Evolutionary conservation across 441 rosid species (phyloP).

Genomic region (Adansonia grandidieri): DNA sequence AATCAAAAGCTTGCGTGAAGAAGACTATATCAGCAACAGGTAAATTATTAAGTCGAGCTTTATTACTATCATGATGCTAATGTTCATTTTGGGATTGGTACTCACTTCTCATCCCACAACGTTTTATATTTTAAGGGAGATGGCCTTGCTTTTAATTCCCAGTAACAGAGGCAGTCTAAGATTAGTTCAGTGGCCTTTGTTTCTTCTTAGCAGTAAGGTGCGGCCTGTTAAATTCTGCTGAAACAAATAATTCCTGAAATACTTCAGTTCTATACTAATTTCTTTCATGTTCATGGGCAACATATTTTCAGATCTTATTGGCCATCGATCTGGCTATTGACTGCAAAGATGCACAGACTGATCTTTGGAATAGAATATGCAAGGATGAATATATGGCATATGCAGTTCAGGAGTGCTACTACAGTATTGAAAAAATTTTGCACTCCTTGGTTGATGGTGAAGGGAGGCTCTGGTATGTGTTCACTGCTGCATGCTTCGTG

Average conservation of each 20-base stretch:
- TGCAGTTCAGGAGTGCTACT: constrained; percentile 97
- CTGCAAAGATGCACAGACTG: constrained; percentile 79
- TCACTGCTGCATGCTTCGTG: constrained; percentile 21
- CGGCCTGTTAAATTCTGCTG: constrained; percentile 29
- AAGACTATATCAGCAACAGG: constrained; percentile 97
- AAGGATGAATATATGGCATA: constrained; percentile 98
- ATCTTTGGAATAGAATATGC: constrained; percentile 83
- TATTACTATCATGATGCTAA: constrained; percentile 23
- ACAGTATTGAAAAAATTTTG: constrained; percentile 79
- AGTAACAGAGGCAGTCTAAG: constrained; percentile 92
- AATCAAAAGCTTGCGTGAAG: constrained; percentile 95
- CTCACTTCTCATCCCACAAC: constrained; percentile 7
- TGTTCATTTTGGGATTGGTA: constrained; percentile 13
- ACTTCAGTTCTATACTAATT: constrained; percentile 25
- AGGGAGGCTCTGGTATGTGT: constrained; percentile 85
- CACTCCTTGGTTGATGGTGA: constrained; percentile 90
- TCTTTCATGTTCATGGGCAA: constrained; percentile 27
- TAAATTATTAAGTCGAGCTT: constrained; percentile 35
- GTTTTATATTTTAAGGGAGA: constrained; percentile 67
- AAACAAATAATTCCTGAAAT: constrained; percentile 7
- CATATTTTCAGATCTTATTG: constrained; percentile 73
- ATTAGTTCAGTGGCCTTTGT: constrained; percentile 99
- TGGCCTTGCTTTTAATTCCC: constrained; percentile 94
- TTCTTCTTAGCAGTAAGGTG: constrained; percentile 99
- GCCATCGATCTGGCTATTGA: constrained; percentile 97